Evolutionary conservation across 805 yeast species (phyloP), one percentile per base, ranked within the genome.

Genomic region (Candida golubevii): DNA sequence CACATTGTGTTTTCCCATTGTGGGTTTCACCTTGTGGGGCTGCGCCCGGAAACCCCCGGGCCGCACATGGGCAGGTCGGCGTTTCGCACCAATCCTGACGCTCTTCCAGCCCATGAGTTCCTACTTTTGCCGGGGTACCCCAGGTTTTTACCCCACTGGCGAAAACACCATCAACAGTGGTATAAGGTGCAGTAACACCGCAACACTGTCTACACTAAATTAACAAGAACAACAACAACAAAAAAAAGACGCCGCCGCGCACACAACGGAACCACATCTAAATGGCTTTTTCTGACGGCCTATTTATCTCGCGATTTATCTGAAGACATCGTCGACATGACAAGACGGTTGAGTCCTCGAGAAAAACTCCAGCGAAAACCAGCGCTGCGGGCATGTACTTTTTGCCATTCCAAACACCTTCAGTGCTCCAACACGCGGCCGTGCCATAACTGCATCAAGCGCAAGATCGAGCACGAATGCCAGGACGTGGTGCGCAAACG

Each of bases 341-440:
- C 90, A 0, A 81, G 79, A 58, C 75, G 71, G 50, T 74, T 83
- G 23, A 71, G 82, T 1, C 61, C 63, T 10, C 75, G 72, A 41
- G 75, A 81, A 52, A 82, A 79, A 57, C 66, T 65, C 35, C 66
- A 62, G 33, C 62, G 91, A 36, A 78, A 72, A 50, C 88, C 89
- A 6, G 80, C 84, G 1, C 65, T 78, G 8, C 72, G 83, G 37
- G 93, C 91, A 1, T 85, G 93, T 56, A 72, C 72, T 14, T 82
- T 83, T 57, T 85, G 91, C 60, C 88, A 84, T 57, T 63, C 72
- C 26, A 85, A 85, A 51, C 93, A 84, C 55, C 68, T 85, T 11
- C 90, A 84, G 53, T 85, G 91, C 60, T 85, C 84, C 48, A 65
- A 75, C 45, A 70, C 74, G 26, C 65, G 93, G 45, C 91, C 93